These are phyloP conservation scores for Setaria viridis DNA, from an alignment of 202 grass and related monocot genomes.

Conservation along the genomic window DNA sequence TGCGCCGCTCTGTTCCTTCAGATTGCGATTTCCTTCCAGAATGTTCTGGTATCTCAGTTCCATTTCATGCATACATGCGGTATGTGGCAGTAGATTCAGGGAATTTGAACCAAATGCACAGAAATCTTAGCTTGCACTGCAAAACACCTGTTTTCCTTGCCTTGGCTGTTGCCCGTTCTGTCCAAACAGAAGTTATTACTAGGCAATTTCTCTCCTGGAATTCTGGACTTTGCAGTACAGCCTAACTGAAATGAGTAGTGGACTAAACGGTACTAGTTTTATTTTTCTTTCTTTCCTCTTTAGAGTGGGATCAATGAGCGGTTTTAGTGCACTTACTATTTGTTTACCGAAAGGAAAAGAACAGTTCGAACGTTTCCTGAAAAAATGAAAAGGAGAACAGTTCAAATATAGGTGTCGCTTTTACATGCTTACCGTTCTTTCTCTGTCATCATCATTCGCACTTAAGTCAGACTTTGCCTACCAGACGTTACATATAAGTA, in stretches of 20 bases:
- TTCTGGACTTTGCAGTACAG: too few species aligned
- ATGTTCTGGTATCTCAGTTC: not conserved
- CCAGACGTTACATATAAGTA: not conserved
- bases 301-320: not conserved
- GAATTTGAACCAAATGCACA: not conserved
- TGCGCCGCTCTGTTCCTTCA: not conserved
- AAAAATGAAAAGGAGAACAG: not conserved
- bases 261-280: not conserved
- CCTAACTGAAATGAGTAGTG: too few species aligned
- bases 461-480: not conserved
- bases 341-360: not conserved
- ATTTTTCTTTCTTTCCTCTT: not conserved
- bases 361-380: slow-evolving; percentile 20
- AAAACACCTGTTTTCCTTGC: too few species aligned
- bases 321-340: not conserved
- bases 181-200: not conserved
- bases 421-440: not conserved
- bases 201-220: not conserved
- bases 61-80: not conserved
- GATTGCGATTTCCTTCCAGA: too few species aligned
- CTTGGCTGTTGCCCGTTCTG: not conserved
- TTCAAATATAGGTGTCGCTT: slow-evolving; percentile 37
- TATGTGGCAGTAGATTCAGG: not conserved
- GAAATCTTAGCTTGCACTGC: too few species aligned
- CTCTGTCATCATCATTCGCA: not conserved